A percentile compares a stretch with the other conserved stretches of the same genome.
These are phyloP conservation scores for Nemania serpens DNA, from an alignment of 2,329 filamentous ascomycete species.

Conservation along the genomic window DNA sequence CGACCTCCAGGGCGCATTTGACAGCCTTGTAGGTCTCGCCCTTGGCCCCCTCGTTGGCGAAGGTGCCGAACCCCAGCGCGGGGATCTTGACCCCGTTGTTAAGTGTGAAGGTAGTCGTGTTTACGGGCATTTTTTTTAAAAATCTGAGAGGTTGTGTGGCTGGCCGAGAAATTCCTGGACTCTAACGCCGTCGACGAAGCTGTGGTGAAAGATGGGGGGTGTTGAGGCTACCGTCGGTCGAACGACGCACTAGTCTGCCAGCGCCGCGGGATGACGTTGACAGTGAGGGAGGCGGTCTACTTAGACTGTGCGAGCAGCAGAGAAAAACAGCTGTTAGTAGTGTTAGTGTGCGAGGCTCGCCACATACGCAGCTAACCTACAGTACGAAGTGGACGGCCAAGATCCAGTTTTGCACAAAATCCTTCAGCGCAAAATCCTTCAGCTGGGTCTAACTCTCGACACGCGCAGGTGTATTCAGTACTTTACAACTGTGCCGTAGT, in stretches of 20 bases:
- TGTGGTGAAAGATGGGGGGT: background rate
- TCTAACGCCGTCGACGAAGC: background rate
- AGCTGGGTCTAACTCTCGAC: too few species aligned
- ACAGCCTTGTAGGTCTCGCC: slow-evolving; percentile 68
- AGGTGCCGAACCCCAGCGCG: slow-evolving; percentile 68
- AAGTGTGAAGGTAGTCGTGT: slow-evolving; percentile 48
- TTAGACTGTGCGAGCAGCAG: background rate
- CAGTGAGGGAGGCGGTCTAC: slow-evolving; percentile 1
- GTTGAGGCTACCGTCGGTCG: background rate
- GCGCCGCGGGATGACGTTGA: slow-evolving; percentile 8
- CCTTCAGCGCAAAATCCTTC: background rate
- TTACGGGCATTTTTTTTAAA: slow-evolving; percentile 27
- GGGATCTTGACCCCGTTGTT: slow-evolving; percentile 63
- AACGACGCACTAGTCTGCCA: background rate
- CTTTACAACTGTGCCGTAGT: too few species aligned
- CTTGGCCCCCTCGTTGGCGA: slow-evolving; percentile 66
- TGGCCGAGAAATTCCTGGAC: background rate
- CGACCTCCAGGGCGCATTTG: slow-evolving; percentile 62
- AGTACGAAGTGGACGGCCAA: background rate
- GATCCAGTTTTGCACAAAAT: slow-evolving; percentile 14
- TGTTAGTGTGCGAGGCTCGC: background rate
- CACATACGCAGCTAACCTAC: background rate
- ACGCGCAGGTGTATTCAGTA: too few species aligned
- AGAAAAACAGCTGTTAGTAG: background rate
- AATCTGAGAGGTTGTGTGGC: slow-evolving; percentile 1